These are phyloP conservation scores for Marasmius tenuissimus DNA, from an alignment of 1,284 basidiomycete species.

Conservation along the genomic window DNA sequence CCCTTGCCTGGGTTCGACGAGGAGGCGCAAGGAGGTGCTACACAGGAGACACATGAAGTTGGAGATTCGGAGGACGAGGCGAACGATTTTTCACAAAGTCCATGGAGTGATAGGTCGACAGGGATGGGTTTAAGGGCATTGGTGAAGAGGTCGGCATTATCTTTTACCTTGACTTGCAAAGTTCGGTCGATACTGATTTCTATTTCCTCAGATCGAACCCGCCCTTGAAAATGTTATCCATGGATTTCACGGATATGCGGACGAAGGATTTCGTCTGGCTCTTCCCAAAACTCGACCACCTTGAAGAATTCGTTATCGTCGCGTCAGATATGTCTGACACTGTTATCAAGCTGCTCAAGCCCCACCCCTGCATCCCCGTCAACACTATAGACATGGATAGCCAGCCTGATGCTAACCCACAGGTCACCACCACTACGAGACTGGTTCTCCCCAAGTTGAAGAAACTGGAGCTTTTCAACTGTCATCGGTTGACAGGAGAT, in stretches of 20 bases:
- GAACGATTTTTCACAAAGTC: slow-evolving; percentile 69
- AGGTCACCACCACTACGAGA: not conserved
- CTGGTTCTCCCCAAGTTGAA: slow-evolving; percentile 55
- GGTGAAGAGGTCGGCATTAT: slow-evolving; percentile 43
- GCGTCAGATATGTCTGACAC: slow-evolving; percentile 78
- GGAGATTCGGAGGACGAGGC: slow-evolving; percentile 75
- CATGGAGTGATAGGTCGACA: slow-evolving; percentile 71
- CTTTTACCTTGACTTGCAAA: not conserved
- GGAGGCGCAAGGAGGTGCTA: slow-evolving; percentile 12
- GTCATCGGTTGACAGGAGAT: slow-evolving; percentile 60
- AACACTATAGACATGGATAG: not conserved
- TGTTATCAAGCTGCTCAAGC: slow-evolving; percentile 58
- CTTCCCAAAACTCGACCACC: slow-evolving; percentile 50
- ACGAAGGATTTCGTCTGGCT: slow-evolving; percentile 74
- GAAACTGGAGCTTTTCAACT: slow-evolving; percentile 54
- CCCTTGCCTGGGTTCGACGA: slow-evolving; percentile 17
- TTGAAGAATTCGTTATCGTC: slow-evolving; percentile 68
- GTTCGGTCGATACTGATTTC: not conserved
- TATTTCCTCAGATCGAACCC: slow-evolving; percentile 32
- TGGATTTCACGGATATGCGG: slow-evolving; percentile 78
- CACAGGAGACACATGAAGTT: slow-evolving; percentile 33
- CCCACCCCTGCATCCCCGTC: slow-evolving; percentile 22
- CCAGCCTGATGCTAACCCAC: not conserved
- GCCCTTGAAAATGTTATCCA: slow-evolving; percentile 61
- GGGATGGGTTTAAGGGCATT: slow-evolving; percentile 75